Base-by-base conservation (phyloP, 2,329 filamentous ascomycete species). In the Sclerotinia glacialis region DNA sequence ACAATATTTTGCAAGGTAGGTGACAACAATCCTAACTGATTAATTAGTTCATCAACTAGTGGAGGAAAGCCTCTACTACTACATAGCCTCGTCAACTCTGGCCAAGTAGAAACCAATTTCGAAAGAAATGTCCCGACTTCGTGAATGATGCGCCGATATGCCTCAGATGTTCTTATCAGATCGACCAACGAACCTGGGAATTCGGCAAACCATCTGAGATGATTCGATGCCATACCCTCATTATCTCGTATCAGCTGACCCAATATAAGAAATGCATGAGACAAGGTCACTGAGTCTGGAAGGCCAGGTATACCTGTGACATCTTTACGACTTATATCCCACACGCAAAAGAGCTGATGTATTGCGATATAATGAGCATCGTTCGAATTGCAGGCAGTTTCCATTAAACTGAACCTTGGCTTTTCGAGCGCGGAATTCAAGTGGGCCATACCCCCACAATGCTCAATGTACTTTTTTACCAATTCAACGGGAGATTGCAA, bases 351-450 rank as follows among this genome's bases (percentile, higher is more conserved):
- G 2, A 89, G 67, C 73, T 91, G 88, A 73, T 91, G 89, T 16
- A 90, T 74, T 7, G 83, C 79, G 60, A 92, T 71, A 73, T 89
- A 93, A 73, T 90, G 85, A 56, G 79, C 69, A 74, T 93, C 90
- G 5, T 81, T 76, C 0, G 74, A 71, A 1, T 69, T 53, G 69
- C 86, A 89, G 1, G 89, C 89, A 31, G 85, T 78, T 34, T 70
- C 73, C 16, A 93, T 77, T 9, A 90, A 79, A n/a, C 75, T 70
- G 44, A 86, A 78, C 40, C 89, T 81, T 31, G 78, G 78, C 54
- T 74, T 72, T 67, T 85, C 84, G 2, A 82, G 72, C 5, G 72
- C 71, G 49, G 60, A 69, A 64, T 75, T 75, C 23, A 71, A 69
- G 60, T 67, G 76, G 60, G 63, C 52, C n/a, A 65, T 11, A n/a